phyloP scores from a whole-genome alignment of 140 eudicot genomes.

The Flaveria floridana region DNA sequence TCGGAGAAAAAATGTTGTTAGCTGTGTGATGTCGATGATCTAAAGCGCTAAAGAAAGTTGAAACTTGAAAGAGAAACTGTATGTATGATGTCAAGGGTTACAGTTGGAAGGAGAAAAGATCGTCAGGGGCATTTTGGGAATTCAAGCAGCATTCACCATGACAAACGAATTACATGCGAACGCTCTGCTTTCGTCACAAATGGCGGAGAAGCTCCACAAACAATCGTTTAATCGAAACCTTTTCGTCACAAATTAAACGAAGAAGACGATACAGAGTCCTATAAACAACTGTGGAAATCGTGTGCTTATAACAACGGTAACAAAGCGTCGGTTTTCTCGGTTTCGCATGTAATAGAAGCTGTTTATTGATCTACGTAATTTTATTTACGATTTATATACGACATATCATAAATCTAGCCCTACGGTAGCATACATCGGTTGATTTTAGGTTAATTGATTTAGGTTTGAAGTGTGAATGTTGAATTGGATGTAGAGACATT shows the following conservation, averaged over 20 bases:
- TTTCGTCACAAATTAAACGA: neutral
- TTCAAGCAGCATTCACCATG: neutral
- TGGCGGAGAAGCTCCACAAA: too few species aligned
- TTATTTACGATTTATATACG: neutral
- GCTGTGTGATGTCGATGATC: too few species aligned
- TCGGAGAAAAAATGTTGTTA: too few species aligned
- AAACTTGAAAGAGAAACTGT: neutral
- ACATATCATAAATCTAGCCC: neutral
- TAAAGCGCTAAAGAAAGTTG: neutral
- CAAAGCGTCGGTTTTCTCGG: neutral
- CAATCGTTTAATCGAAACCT: neutral
- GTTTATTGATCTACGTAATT: neutral
- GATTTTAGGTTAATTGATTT: neutral
- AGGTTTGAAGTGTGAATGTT: neutral
- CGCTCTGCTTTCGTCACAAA: neutral
- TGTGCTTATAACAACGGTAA: neutral
- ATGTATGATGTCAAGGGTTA: neutral
- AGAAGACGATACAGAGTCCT: neutral
- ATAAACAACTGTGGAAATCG: neutral
- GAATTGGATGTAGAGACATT: neutral
- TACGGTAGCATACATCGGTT: neutral
- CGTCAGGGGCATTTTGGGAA: neutral
- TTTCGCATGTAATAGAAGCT: too few species aligned
- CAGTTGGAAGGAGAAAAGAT: neutral
- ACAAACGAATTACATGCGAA: neutral